Evolutionary conservation across 2,329 filamentous ascomycete species (phyloP), one percentile per base, ranked within the genome.

Genomic region (Chaetomiaceae sp.): DNA sequence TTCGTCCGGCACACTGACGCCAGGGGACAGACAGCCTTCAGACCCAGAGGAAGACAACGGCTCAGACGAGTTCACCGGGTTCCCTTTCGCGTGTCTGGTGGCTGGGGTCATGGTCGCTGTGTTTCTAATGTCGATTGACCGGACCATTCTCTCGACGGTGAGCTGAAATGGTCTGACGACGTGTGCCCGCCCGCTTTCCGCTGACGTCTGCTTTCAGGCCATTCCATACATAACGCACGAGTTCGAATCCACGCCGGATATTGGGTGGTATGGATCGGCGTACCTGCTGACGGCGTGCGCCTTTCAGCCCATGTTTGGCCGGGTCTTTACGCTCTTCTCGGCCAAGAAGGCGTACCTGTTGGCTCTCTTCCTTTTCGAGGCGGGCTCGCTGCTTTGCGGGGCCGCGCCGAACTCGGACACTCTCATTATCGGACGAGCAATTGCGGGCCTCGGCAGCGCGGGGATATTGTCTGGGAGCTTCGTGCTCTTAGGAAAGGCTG

Each of bases 381-480:
- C 70, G 22, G 70, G 70, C 8, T 70, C 68, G n/a, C 56, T 71
- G 22, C 58, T 72, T 17, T 71, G 69, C 49, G 70, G 63, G 2
- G 58, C 64, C 3, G 68, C 70, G 17, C 64, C 66, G 1, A 64
- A 58, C 19, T 71, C 70, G 6, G 60, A 60, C 22, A 55, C 59
- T 4, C 60, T 72, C 12, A 72, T 72, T 36, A 59, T 69, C 20
- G 70, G 70, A 7, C 66, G 70, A 47, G 69, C 69, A 2, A 61
- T 72, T n/a, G 67, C 70, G 46, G 70, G 70, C 36, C 59, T 70
- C 33, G 69, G 70, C 36, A 64, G 65, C 51, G 63, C 67, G 3
- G 62, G 69, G 0, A 62, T 72, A 39, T 55, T 68, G 7, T 67
- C 67, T 0, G 69, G 70, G 2, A 68, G 66, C 36, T 69, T 70